Evolutionary conservation across 371 early-diverging fungal genomes (phyloP).

Genomic region (Mucor ambiguus): DNA sequence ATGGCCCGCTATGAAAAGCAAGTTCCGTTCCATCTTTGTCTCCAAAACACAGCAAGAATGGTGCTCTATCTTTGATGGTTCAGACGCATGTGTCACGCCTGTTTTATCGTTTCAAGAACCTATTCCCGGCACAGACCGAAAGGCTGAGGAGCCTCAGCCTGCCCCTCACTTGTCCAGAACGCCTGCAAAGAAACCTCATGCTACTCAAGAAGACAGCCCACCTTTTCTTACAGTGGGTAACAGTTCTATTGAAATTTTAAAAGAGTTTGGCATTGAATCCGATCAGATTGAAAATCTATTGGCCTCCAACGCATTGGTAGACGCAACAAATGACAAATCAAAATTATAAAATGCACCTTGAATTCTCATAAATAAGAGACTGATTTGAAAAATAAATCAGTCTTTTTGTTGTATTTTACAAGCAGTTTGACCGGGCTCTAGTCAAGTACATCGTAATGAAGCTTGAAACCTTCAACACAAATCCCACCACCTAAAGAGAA

Average conservation of each 20-base stretch:
- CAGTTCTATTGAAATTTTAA: conserved; percentile 56
- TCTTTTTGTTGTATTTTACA: no score
- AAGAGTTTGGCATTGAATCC: conserved; percentile 51
- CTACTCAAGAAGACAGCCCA: conserved; percentile 19
- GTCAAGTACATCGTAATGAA: no score
- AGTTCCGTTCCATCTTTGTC: conserved; percentile 55
- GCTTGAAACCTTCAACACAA: no score
- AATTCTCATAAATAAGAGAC: no score
- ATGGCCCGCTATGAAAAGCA: conserved; percentile 60
- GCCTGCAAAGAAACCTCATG: conserved; percentile 40
- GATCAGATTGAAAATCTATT: conserved; percentile 19
- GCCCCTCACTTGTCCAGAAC: conserved; percentile 66
- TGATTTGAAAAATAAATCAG: no score
- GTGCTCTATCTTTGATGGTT: conserved; percentile 63
- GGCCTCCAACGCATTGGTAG: conserved; percentile 15
- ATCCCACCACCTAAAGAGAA: no score
- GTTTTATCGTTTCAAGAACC: conserved; percentile 58
- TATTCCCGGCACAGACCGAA: conserved; percentile 29
- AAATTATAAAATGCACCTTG: conserved; percentile 7
- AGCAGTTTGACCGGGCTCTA: no score
- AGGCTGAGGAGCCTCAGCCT: conserved; percentile 54
- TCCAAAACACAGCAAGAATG: conserved; percentile 70
- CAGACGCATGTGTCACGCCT: conserved; percentile 80
- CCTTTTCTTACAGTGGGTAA: conserved; percentile 54
- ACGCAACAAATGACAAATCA: conserved; percentile 9